Evolutionary conservation across 2,329 filamentous ascomycete species (phyloP).

Genomic region (Hypoxylon sp.): DNA sequence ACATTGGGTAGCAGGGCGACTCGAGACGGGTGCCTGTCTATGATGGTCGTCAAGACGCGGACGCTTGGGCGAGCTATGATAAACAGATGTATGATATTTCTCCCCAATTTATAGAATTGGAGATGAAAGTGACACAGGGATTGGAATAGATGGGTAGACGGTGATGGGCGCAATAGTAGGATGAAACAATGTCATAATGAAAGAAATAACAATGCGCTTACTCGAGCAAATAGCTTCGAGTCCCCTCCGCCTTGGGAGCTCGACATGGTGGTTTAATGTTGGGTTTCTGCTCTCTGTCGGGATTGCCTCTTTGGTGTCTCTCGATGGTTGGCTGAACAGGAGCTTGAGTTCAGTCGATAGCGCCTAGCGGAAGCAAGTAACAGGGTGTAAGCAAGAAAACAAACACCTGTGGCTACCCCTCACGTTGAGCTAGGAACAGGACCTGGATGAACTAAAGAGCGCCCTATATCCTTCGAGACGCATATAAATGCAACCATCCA

Average conservation of each 20-base stretch:
- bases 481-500: conserved; percentile 47
- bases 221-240: conserved; percentile 99
- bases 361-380: conserved; percentile 25
- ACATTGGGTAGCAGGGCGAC: conserved; percentile 27
- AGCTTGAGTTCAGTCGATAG: conserved; percentile 37
- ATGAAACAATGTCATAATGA: conserved; percentile 20
- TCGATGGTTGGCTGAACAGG: conserved; percentile 43
- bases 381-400: conserved; percentile 31
- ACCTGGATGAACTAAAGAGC: conserved; percentile 26
- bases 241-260: conserved; percentile 81
- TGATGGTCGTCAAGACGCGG: conserved; percentile 30
- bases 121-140: conserved; percentile 12
- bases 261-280: conserved; percentile 63
- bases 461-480: conserved; percentile 29
- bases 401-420: conserved; percentile 36
- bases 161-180: conserved; percentile 12
- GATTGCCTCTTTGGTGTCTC: conserved; percentile 44
- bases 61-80: conserved; percentile 16
- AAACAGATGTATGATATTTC: conserved; percentile 14
- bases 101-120: conserved; percentile 25
- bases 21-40: conserved; percentile 25
- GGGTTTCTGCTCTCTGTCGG: conserved; percentile 41
- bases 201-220: conserved; percentile 64
- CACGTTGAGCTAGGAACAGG: conserved; percentile 30
- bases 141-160: conserved; percentile 20